A percentile compares a stretch with the other conserved stretches of the same genome.
phyloP scores from a whole-genome alignment of 75 land plant species.

The Adiantum capillusveneris region DNA sequence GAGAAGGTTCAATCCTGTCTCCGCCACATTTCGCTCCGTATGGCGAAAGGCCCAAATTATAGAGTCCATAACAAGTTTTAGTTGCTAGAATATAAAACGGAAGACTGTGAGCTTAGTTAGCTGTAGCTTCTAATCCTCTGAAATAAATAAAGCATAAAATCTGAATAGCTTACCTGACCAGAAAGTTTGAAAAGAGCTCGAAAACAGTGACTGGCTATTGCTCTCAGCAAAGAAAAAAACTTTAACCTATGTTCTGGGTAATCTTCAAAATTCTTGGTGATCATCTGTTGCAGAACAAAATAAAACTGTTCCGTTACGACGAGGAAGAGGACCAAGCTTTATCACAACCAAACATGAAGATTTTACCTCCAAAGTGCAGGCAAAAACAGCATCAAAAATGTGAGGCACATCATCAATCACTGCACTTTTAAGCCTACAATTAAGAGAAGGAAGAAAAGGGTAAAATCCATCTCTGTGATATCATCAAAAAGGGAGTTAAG shows the following conservation, averaged over 20 bases:
- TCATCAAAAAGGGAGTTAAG: no score
- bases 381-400: constrained; percentile 96
- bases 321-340: background rate
- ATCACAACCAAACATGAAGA: background rate
- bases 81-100: constrained; percentile 41
- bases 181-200: constrained; percentile 78
- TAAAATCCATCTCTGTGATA: background rate
- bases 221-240: constrained; percentile 88
- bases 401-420: constrained; percentile 98
- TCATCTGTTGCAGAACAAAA: constrained; percentile 54
- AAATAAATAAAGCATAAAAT: no score
- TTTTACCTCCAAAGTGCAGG: constrained; percentile 91
- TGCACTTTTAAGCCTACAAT: constrained; percentile 60
- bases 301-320: background rate
- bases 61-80: constrained; percentile 97
- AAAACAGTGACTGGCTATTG: constrained; percentile 92
- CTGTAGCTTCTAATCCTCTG: no score
- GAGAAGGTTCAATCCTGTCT: constrained; percentile 86
- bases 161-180: constrained; percentile 46
- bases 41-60: constrained; percentile 89
- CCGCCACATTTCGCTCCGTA: constrained; percentile 99
- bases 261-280: constrained; percentile 97
- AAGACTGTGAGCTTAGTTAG: no score
- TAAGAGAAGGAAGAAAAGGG: background rate
- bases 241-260: constrained; percentile 97